These are phyloP conservation scores for Solanum chaucha DNA, from an alignment of 257 asterid genomes.

Conservation along the genomic window DNA sequence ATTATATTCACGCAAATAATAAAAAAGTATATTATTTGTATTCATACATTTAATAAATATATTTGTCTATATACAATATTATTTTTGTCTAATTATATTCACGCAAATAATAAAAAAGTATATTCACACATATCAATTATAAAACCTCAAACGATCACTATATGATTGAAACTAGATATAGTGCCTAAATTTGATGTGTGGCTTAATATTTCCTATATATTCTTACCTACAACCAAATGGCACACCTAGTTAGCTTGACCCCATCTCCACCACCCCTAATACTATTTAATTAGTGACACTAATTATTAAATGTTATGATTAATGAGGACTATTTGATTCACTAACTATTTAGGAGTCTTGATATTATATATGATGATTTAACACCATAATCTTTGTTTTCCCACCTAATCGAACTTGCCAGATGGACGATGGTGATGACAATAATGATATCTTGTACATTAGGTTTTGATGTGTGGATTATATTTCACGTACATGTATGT, in stretches of 20 bases:
- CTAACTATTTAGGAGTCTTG: not conserved
- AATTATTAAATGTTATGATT: not conserved
- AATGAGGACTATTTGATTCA: not conserved
- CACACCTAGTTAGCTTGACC: not conserved
- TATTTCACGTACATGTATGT: not conserved
- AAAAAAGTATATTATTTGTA: no score
- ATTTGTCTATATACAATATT: no score
- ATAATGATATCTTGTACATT: not conserved
- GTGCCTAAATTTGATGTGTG: not conserved
- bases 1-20: no score
- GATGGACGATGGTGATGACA: not conserved
- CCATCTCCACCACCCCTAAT: not conserved
- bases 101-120: no score
- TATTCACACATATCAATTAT: not conserved
- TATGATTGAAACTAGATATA: no score
- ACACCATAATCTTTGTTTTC: not conserved
- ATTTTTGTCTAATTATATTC: no score
- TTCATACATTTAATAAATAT: no score
- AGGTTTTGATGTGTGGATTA: not conserved
- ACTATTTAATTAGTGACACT: not conserved
- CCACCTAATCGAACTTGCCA: not conserved
- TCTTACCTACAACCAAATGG: not conserved
- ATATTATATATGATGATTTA: not conserved
- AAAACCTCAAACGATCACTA: not conserved
- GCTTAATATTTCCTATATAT: not conserved